Evolutionary conservation across 306 rosid genomes (phyloP), one percentile per base, ranked within the genome.

Genomic region (Rosa persica): DNA sequence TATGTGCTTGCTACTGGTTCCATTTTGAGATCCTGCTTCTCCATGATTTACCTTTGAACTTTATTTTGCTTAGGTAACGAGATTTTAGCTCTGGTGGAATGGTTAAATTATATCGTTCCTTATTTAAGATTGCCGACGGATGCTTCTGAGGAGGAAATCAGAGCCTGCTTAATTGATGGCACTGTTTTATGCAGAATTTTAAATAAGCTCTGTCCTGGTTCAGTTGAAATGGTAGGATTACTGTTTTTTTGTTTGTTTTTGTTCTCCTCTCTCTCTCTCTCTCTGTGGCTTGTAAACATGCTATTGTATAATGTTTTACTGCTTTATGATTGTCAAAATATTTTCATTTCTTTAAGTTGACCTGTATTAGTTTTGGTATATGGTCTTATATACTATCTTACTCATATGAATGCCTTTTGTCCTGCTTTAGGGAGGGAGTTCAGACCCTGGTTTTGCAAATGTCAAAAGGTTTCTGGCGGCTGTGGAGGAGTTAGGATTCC

Each of bases 31-130:
- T 57, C 39, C 66, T 46, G 46, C 77, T 78, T 75, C 81, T 34
- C 25, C 70, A 39, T 82, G 15, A 69, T 72, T 66, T 25, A 78
- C 47, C 44, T 51, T 73, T 75, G 13, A 76, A 74, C 85, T 81
- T 58, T 12, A 38, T 71, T 76, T 81, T 69, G 81, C 85, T 72
- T 85, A 94, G 98, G 89, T 64, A 65, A 71, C 84, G 88, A 54
- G 79, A 84, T 78, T 65, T 74, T 73, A 42, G 79, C 92, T 64
- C 70, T 95, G 79, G 86, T 95, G 87, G 88, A 88, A 76, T 93
- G 99, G 98, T 85, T 96, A 74, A 88, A 93, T 88, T 79, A 60
- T 30, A 83, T 88, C 83, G 88, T 95, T 81, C 98, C 98, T 52
- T 81, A 88, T 78, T 62, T 89, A 65, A 87, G 87, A 82, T 78